Evolutionary conservation across 345 rosid genomes (phyloP).

Genomic region (Syzygium jambos): DNA sequence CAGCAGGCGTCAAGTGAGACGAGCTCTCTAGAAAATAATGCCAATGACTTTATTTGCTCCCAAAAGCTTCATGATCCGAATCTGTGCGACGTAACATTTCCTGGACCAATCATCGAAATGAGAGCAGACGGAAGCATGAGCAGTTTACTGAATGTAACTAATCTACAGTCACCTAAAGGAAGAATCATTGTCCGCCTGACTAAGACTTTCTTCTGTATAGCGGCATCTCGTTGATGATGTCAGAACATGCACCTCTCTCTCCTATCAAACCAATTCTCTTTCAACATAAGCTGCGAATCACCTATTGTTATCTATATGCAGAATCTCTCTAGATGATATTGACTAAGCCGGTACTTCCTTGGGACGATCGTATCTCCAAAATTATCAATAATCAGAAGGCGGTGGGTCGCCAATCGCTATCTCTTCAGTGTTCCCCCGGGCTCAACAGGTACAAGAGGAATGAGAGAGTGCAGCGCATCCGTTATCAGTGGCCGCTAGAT

Average conservation of each 20-base stretch:
- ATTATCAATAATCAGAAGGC: neutral
- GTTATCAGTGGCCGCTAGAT: conserved; percentile 73
- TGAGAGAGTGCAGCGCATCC: conserved; percentile 78
- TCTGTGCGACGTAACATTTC: neutral
- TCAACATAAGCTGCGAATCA: neutral
- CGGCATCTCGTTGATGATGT: neutral
- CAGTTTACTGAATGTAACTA: neutral
- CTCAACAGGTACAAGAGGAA: conserved; percentile 70
- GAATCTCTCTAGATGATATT: neutral
- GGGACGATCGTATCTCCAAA: neutral
- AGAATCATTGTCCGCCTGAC: neutral
- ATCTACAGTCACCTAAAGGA: neutral
- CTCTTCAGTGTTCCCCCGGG: conserved; percentile 79
- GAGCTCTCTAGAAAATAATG: neutral
- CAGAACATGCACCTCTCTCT: neutral
- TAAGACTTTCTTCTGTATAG: neutral
- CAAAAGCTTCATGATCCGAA: neutral
- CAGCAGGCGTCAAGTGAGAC: neutral
- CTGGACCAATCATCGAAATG: neutral
- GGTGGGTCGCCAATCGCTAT: conserved; percentile 1
- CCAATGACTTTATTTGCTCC: neutral
- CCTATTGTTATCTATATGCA: neutral
- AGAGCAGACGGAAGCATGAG: neutral
- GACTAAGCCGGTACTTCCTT: neutral
- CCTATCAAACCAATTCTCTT: neutral